phyloP scores from a whole-genome alignment of 1,284 basidiomycete genomes.

The Naganishia sp. region DNA sequence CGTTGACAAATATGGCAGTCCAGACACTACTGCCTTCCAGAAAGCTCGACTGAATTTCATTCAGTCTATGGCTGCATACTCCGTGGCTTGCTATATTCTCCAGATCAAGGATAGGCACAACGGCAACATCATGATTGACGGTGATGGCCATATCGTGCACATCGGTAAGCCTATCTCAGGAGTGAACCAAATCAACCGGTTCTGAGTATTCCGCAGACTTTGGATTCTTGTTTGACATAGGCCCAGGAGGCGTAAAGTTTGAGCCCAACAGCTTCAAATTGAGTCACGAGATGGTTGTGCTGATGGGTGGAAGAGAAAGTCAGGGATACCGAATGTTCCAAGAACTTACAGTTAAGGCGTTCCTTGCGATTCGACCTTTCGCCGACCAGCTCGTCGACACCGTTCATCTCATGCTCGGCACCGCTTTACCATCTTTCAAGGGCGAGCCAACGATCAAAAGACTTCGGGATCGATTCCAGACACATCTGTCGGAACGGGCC shows the following conservation, averaged over 20 bases:
- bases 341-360: slow-evolving; percentile 91
- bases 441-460: slow-evolving; percentile 87
- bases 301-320: slow-evolving; percentile 93
- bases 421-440: slow-evolving; percentile 93
- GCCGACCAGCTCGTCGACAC: slow-evolving; percentile 85
- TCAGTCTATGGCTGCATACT: slow-evolving; percentile 99
- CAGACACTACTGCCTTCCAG: slow-evolving; percentile 88
- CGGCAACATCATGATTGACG: slow-evolving; percentile 99
- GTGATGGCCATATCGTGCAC: slow-evolving; percentile 92
- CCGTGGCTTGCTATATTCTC: slow-evolving; percentile 95
- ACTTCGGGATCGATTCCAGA: slow-evolving; percentile 81
- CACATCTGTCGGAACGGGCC: slow-evolving; percentile 79
- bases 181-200: slow-evolving; percentile 55
- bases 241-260: slow-evolving; percentile 86
- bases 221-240: slow-evolving; percentile 8
- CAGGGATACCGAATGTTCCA: slow-evolving; percentile 93
- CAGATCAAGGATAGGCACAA: slow-evolving; percentile 98
- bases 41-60: slow-evolving; percentile 93
- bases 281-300: slow-evolving; percentile 93
- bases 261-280: slow-evolving; percentile 97
- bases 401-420: slow-evolving; percentile 90
- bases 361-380: slow-evolving; percentile 89
- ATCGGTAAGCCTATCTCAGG: slow-evolving; percentile 98
- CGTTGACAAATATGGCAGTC: slow-evolving; percentile 86
- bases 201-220: slow-evolving; percentile 34